These are phyloP conservation scores for Cunninghamia lanceolata DNA, from an alignment of 75 land plant species.

Conservation along the genomic window DNA sequence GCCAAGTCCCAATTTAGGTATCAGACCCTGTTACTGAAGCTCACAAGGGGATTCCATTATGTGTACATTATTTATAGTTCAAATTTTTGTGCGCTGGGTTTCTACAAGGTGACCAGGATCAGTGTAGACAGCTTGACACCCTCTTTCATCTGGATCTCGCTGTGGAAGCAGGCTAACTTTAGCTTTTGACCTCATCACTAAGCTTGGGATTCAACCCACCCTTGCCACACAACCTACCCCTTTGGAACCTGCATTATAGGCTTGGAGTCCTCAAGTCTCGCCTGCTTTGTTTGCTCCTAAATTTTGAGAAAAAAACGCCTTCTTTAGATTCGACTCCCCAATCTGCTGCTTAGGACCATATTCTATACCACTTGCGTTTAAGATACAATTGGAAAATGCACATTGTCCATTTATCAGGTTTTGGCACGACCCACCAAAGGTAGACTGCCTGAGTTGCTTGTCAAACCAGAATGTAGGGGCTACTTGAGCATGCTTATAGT, in stretches of 20 bases:
- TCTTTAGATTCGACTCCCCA: not conserved
- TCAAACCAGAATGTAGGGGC: not conserved
- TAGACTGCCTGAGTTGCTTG: not conserved
- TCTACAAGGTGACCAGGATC: not conserved
- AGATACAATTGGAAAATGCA: not conserved
- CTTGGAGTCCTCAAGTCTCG: not conserved
- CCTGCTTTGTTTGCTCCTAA: not conserved
- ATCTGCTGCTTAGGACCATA: not conserved
- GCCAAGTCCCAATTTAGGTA: not conserved
- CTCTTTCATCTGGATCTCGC: not conserved
- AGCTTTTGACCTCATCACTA: not conserved
- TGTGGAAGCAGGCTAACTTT: not conserved
- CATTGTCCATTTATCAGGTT: not conserved
- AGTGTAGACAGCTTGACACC: not conserved
- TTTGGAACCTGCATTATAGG: not conserved
- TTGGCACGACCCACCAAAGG: not conserved
- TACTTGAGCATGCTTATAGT: not conserved
- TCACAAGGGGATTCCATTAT: not conserved
- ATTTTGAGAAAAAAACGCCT: not conserved
- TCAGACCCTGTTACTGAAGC: not conserved
- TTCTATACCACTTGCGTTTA: not conserved
- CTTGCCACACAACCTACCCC: not conserved
- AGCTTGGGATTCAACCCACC: not conserved
- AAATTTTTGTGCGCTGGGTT: not conserved
- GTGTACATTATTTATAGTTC: not conserved